Conservation (phyloP, 208 protist species). For the Tritrichomonas musculus region DNA sequence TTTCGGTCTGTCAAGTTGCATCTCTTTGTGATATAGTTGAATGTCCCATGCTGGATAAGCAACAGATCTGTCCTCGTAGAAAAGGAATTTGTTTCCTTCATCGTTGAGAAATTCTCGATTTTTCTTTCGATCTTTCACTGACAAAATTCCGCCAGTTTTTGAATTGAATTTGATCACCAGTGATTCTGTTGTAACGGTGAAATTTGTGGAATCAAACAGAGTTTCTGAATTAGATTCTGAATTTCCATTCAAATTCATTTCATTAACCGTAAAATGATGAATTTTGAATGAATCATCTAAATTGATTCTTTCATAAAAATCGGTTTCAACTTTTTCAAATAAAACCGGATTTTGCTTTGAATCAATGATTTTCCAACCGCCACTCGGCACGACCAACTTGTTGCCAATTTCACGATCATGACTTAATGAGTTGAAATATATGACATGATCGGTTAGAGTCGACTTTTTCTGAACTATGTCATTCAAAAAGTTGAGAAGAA, state of each 20-base stretch:
- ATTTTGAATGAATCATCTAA: no score
- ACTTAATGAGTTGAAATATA: neutral
- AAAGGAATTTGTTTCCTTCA: neutral
- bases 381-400: neutral
- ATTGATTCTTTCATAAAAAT: no score
- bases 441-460: neutral
- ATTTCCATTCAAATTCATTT: no score
- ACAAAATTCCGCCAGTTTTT: no score
- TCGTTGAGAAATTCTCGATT: neutral
- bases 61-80: neutral
- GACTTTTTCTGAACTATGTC: neutral
- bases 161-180: no score
- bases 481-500: neutral
- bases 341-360: no score
- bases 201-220: no score
- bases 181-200: no score
- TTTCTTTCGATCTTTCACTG: no score
- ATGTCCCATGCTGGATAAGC: neutral
- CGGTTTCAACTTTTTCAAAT: no score
- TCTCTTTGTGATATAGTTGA: constrained; percentile 8
- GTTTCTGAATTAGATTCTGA: no score
- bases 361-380: neutral
- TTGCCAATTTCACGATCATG: neutral
- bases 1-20: neutral
- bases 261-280: no score